These are phyloP conservation scores for Fusarium piperis DNA, from an alignment of 2,329 filamentous ascomycete species.

Conservation along the genomic window DNA sequence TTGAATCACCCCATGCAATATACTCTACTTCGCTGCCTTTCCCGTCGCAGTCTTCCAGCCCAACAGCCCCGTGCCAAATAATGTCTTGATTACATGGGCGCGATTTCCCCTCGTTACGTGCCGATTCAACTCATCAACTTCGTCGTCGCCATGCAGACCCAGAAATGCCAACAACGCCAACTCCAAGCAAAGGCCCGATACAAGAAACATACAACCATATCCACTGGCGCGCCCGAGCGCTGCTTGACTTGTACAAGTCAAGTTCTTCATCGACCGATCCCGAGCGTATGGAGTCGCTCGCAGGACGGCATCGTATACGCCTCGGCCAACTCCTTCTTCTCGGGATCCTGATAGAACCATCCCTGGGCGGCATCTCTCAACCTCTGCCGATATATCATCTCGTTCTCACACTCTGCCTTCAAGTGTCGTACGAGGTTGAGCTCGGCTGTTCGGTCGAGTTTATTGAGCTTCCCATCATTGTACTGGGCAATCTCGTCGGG, in stretches of 20 bases:
- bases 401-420: slow-evolving; percentile 76
- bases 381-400: slow-evolving; percentile 71
- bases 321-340: slow-evolving; percentile 78
- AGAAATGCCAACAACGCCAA: slow-evolving; percentile 45
- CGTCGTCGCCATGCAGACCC: slow-evolving; percentile 39
- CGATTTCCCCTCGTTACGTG: slow-evolving; percentile 16
- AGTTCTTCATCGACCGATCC: slow-evolving; percentile 39
- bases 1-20: not conserved
- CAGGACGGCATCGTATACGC: slow-evolving; percentile 63
- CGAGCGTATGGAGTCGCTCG: slow-evolving; percentile 58
- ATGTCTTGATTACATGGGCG: slow-evolving; percentile 32
- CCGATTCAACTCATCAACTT: slow-evolving; percentile 14
- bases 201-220: slow-evolving; percentile 32
- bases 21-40: not conserved
- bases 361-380: slow-evolving; percentile 83
- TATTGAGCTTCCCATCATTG: slow-evolving; percentile 72
- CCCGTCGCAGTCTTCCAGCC: not conserved
- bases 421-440: slow-evolving; percentile 74
- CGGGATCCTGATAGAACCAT: slow-evolving; percentile 85
- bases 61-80: slow-evolving; percentile 22
- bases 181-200: slow-evolving; percentile 35
- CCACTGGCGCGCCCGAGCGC: not conserved
- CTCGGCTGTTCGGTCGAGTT: slow-evolving; percentile 83
- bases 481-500: slow-evolving; percentile 79
- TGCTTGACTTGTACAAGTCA: slow-evolving; percentile 1